Evolutionary conservation across 2,329 filamentous ascomycete species (phyloP).

Genomic region (Hypoxylon sp.): DNA sequence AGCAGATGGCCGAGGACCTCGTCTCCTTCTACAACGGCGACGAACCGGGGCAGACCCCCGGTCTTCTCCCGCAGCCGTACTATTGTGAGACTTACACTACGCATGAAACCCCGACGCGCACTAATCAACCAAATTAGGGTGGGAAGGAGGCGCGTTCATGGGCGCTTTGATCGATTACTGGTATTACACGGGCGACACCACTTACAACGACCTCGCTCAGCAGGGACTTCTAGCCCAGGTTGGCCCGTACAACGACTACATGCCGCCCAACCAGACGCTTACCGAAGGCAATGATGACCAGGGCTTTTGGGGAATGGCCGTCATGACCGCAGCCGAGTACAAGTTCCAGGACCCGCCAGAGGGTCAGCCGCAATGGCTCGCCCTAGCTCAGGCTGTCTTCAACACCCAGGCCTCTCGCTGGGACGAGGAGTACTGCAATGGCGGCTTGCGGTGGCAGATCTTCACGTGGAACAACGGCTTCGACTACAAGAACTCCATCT

Average conservation of each 20-base stretch:
- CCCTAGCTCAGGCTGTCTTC: constrained; percentile 80
- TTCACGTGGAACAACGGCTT: constrained; percentile 84
- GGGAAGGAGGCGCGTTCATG: constrained; percentile 78
- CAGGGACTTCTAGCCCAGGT: constrained; percentile 78
- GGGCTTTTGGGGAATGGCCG: constrained; percentile 75
- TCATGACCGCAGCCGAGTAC: constrained; percentile 74
- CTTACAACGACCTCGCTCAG: constrained; percentile 73
- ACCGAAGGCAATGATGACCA: constrained; percentile 79
- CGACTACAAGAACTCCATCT: constrained; percentile 76
- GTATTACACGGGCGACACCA: constrained; percentile 78
- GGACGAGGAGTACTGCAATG: constrained; percentile 73
- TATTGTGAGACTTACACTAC: constrained; percentile 56
- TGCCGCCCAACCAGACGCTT: constrained; percentile 75
- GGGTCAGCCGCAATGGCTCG: constrained; percentile 70
- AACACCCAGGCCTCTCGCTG: constrained; percentile 79
- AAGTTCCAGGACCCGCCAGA: constrained; percentile 68
- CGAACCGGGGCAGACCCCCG: constrained; percentile 58
- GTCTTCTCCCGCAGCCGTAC: constrained; percentile 61
- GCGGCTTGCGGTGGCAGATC: constrained; percentile 85
- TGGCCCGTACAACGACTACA: constrained; percentile 76
- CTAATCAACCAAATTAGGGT: constrained; percentile 56
- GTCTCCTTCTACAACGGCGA: constrained; percentile 58
- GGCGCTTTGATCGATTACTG: constrained; percentile 81
- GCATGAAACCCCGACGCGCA: neutral
- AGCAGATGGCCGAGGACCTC: constrained; percentile 60